These are phyloP conservation scores for Cyclostephanos tholiformis DNA, from an alignment of 108 stramenopile species.

Conservation along the genomic window DNA sequence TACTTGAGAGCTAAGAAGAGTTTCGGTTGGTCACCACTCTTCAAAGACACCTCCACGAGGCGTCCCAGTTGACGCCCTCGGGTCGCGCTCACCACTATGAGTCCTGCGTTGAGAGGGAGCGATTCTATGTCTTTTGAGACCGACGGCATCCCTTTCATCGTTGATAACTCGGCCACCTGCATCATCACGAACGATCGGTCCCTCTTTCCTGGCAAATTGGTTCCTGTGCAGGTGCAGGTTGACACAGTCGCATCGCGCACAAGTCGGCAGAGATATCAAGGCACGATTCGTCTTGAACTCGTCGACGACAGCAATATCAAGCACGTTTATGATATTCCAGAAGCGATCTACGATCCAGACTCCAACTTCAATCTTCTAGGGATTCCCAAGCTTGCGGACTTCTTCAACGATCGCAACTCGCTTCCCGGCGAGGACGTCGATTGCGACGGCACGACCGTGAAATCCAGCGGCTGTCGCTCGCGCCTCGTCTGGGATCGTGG, in stretches of 20 bases:
- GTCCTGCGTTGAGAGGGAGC: background rate
- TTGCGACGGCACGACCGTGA: background rate
- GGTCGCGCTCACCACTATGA: background rate
- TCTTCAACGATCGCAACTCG: background rate
- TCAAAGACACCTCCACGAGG: background rate
- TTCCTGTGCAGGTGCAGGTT: background rate
- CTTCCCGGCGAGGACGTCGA: background rate
- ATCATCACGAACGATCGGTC: constrained; percentile 2
- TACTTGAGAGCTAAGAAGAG: background rate
- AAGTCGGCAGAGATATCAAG: background rate
- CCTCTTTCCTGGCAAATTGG: background rate
- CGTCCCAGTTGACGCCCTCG: background rate
- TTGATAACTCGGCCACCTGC: constrained; percentile 2
- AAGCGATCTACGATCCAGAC: background rate
- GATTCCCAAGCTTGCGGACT: background rate
- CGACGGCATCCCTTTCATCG: background rate
- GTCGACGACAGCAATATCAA: background rate
- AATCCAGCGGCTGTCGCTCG: background rate
- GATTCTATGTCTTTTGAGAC: background rate
- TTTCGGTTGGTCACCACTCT: background rate
- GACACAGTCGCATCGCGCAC: background rate
- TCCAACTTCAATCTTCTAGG: background rate
- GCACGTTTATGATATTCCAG: background rate
- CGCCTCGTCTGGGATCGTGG: background rate
- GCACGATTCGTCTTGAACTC: background rate